A percentile compares a stretch with the other conserved stretches of the same genome.
Evolutionary conservation across 2,329 filamentous ascomycete genomes (phyloP).

Genomic region (Fusarium hostae): DNA sequence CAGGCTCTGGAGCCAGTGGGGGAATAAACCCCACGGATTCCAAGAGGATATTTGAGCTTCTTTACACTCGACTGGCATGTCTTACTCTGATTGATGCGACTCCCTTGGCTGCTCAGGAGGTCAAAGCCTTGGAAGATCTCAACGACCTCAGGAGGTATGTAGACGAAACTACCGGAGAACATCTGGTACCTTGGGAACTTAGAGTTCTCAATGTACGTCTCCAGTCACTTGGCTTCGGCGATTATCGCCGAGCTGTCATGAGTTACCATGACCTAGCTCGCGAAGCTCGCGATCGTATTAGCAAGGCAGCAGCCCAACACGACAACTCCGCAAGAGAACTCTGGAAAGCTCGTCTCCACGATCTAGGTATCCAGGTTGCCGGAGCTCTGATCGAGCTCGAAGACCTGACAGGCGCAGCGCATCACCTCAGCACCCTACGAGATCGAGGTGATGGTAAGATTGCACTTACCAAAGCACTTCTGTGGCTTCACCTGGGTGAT

Average conservation of each 20-base stretch:
- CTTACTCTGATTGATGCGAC: slow-evolving; percentile 81
- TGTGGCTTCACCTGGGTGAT: slow-evolving; percentile 85
- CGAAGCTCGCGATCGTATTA: slow-evolving; percentile 75
- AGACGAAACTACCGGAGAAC: slow-evolving; percentile 63
- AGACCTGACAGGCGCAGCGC: slow-evolving; percentile 81
- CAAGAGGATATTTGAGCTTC: slow-evolving; percentile 75
- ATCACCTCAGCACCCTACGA: slow-evolving; percentile 74
- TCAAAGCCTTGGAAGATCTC: slow-evolving; percentile 71
- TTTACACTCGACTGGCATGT: slow-evolving; percentile 85
- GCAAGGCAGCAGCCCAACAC: slow-evolving; percentile 55
- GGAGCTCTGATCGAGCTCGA: slow-evolving; percentile 85
- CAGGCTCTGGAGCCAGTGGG: slow-evolving; percentile 57
- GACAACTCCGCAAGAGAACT: slow-evolving; percentile 67
- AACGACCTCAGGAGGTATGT: slow-evolving; percentile 66
- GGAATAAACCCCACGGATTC: slow-evolving; percentile 66
- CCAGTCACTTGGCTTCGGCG: slow-evolving; percentile 86
- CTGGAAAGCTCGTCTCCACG: slow-evolving; percentile 78
- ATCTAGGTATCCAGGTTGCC: slow-evolving; percentile 76
- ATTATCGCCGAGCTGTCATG: slow-evolving; percentile 85
- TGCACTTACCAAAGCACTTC: slow-evolving; percentile 66
- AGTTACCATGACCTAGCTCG: slow-evolving; percentile 88
- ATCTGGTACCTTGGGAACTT: slow-evolving; percentile 88
- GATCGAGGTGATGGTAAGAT: slow-evolving; percentile 54
- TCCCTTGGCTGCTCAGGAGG: slow-evolving; percentile 74
- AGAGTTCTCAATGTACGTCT: slow-evolving; percentile 85